phyloP scores from a whole-genome alignment of 108 stramenopile species.

The Nitzschia sp. region DNA sequence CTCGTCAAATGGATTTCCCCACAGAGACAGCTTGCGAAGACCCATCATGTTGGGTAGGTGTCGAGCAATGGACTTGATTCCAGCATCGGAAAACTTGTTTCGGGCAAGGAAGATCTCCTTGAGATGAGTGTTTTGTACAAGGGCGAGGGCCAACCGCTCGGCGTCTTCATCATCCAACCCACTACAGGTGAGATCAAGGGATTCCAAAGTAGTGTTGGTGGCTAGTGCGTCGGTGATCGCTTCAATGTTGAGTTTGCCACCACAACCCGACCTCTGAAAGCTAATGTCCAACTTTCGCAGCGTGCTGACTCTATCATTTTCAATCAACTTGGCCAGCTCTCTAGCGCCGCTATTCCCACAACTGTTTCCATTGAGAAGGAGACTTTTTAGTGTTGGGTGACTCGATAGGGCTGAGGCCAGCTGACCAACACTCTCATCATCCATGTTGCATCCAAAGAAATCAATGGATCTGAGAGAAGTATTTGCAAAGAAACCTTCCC shows the following conservation, averaged over 20 bases:
- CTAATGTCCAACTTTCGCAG: conserved; percentile 18
- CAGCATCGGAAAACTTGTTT: conserved; percentile 18
- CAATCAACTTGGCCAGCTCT: not conserved
- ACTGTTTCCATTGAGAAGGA: conserved; percentile 14
- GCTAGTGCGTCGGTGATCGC: not conserved
- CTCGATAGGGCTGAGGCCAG: not conserved
- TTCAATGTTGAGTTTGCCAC: not conserved
- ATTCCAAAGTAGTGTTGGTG: not conserved
- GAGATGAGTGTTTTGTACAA: not conserved
- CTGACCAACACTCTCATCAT: not conserved
- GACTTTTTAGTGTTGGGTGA: conserved; percentile 13
- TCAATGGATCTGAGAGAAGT: not conserved
- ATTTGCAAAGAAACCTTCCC: not conserved
- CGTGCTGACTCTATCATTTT: not conserved
- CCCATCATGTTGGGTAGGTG: conserved; percentile 11
- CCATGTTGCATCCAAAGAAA: conserved; percentile 6
- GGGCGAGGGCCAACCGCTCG: not conserved
- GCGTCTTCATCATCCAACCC: conserved; percentile 13
- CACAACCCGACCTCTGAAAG: conserved; percentile 1
- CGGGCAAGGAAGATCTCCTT: conserved; percentile 4
- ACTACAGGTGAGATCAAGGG: conserved; percentile 6
- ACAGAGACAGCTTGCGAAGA: conserved; percentile 8
- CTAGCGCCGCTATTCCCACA: not conserved
- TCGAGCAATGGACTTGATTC: conserved; percentile 4
- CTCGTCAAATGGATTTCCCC: conserved; percentile 22